Percentiles rank a stretch among this genome's conserved stretches.
Conservation (phyloP, 768 basidiomycete species). For the Sporobolomyces pararoseus region DNA sequence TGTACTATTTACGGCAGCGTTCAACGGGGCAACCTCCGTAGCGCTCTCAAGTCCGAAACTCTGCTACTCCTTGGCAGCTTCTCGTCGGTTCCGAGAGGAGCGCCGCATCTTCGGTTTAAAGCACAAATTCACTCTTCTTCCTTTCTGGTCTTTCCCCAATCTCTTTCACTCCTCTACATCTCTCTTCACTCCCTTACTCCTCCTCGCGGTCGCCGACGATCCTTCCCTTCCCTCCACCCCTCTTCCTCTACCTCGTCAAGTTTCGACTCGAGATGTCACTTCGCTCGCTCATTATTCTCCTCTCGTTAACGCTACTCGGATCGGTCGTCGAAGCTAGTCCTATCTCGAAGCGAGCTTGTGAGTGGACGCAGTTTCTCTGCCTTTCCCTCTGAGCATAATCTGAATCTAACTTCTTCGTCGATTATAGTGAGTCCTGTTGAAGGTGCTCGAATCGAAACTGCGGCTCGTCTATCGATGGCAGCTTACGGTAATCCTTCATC, state of each 20-base stretch:
- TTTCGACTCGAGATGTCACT: background rate
- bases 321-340: background rate
- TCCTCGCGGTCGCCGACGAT: too few relatives aligned
- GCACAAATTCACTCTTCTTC: background rate
- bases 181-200: too few relatives aligned
- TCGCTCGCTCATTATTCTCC: background rate
- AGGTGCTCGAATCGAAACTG: constrained; percentile 11
- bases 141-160: background rate
- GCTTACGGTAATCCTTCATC: background rate
- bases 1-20: too few relatives aligned
- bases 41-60: too few relatives aligned
- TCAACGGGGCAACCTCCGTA: too few relatives aligned
- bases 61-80: background rate
- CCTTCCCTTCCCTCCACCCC: background rate
- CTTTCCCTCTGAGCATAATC: too few relatives aligned
- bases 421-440: background rate
- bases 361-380: background rate
- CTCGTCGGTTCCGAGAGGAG: constrained; percentile 1
- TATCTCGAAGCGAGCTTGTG: constrained; percentile 3
- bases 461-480: constrained; percentile 5
- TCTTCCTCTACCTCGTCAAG: background rate
- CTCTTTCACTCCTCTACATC: background rate
- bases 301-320: too few relatives aligned
- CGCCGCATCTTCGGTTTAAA: too few relatives aligned
- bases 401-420: too few relatives aligned